Evolutionary conservation across 805 yeast genomes (phyloP).

Genomic region (Hagleromyces aurorensis): DNA sequence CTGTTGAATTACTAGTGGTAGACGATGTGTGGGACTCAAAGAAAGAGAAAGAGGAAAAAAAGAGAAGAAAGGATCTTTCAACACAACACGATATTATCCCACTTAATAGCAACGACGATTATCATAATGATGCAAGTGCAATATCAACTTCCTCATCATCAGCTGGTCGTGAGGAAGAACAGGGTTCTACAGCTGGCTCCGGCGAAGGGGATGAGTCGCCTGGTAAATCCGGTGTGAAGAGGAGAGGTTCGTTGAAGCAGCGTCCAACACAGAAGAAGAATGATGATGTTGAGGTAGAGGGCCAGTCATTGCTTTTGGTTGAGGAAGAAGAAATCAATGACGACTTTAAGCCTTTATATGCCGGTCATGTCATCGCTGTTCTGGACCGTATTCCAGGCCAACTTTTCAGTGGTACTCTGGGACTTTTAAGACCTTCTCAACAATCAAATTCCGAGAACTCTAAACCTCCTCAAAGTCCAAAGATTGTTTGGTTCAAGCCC

Average conservation of each 20-base stretch:
- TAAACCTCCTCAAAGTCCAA: slow-evolving; percentile 51
- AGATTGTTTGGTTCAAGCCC: slow-evolving; percentile 98
- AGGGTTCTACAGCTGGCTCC: slow-evolving; percentile 20
- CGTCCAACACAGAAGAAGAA: slow-evolving; percentile 96
- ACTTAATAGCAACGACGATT: slow-evolving; percentile 47
- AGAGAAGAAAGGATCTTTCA: slow-evolving; percentile 68
- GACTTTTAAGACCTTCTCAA: slow-evolving; percentile 90
- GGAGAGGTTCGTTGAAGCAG: slow-evolving; percentile 88
- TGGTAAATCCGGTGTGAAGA: slow-evolving; percentile 33
- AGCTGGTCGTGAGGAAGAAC: slow-evolving; percentile 11
- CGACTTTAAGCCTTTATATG: slow-evolving; percentile 86
- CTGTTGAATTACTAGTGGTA: slow-evolving; percentile 86
- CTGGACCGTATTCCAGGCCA: slow-evolving; percentile 97
- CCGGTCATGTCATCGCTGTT: slow-evolving; percentile 97
- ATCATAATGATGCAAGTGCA: slow-evolving; percentile 75
- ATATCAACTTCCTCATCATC: slow-evolving; percentile 26
- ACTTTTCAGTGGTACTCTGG: slow-evolving; percentile 88
- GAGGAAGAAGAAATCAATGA: slow-evolving; percentile 96
- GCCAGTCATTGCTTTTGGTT: slow-evolving; percentile 81
- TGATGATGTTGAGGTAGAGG: slow-evolving; percentile 98
- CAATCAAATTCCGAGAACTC: slow-evolving; percentile 67
- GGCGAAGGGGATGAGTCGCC: slow-evolving; percentile 35
- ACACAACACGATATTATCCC: slow-evolving; percentile 33
- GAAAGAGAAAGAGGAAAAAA: slow-evolving; percentile 94
- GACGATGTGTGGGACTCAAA: slow-evolving; percentile 98